phyloP scores from a whole-genome alignment of 1,284 basidiomycete species.

The Ustilago nuda region DNA sequence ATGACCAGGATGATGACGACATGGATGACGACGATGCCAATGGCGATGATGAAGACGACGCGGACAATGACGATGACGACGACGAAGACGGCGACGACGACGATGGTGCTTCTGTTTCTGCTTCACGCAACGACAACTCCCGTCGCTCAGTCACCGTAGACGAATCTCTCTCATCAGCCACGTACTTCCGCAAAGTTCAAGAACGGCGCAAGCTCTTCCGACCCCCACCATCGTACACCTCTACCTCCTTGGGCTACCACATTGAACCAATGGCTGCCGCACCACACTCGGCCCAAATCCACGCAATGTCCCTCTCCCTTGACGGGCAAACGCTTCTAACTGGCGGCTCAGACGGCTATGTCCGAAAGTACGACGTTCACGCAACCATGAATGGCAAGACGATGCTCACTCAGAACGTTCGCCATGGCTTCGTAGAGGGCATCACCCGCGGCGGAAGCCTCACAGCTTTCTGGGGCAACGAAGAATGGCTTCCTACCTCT shows the following conservation, averaged over 20 bases:
- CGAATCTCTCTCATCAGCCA: slow-evolving; percentile 26
- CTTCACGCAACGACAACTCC: slow-evolving; percentile 16
- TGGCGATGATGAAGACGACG: slow-evolving; percentile 29
- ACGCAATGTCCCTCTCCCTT: slow-evolving; percentile 83
- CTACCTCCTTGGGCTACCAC: slow-evolving; percentile 42
- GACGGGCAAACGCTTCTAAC: slow-evolving; percentile 90
- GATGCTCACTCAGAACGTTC: slow-evolving; percentile 87
- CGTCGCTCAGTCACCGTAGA: slow-evolving; percentile 17
- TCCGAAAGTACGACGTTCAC: slow-evolving; percentile 92
- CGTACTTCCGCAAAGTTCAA: slow-evolving; percentile 40
- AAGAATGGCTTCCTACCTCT: slow-evolving; percentile 62
- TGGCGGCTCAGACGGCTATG: slow-evolving; percentile 91
- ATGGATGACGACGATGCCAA: slow-evolving; percentile 21
- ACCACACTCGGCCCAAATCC: slow-evolving; percentile 86
- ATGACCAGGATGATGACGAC: slow-evolving; percentile 33
- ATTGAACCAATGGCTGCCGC: slow-evolving; percentile 94
- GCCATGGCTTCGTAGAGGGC: slow-evolving; percentile 90
- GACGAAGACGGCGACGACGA: slow-evolving; percentile 31
- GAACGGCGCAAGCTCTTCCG: slow-evolving; percentile 37
- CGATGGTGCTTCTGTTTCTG: slow-evolving; percentile 22
- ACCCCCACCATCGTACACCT: slow-evolving; percentile 22
- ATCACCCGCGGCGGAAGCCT: slow-evolving; percentile 89
- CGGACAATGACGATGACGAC: slow-evolving; percentile 23
- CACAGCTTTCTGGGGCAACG: slow-evolving; percentile 83
- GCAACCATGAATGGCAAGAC: slow-evolving; percentile 86